Conservation (phyloP, 2,329 filamentous ascomycete genomes). For the Fusarium nelsonii region DNA sequence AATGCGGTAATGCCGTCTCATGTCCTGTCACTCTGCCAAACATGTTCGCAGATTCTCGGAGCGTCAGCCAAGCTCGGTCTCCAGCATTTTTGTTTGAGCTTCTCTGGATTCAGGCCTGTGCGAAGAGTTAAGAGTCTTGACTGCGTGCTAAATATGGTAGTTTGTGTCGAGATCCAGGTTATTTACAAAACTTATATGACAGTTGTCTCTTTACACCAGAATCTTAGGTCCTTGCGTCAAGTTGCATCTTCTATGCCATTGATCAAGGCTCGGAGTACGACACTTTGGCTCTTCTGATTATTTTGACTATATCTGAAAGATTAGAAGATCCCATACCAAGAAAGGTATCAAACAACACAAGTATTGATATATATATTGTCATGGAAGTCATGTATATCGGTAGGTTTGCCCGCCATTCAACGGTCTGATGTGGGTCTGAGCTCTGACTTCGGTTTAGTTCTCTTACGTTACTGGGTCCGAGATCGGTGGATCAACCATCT, state of each 20-base stretch:
- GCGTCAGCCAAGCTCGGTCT: slow-evolving; percentile 12
- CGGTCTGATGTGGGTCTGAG: neutral
- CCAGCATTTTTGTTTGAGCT: neutral
- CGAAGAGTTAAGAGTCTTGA: slow-evolving; percentile 7
- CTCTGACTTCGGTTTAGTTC: slow-evolving; percentile 10
- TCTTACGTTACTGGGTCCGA: slow-evolving; percentile 16
- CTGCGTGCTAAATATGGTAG: slow-evolving; percentile 12
- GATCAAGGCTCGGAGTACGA: neutral
- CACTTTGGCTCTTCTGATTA: neutral
- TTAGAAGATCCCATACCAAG: no score
- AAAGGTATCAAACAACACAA: no score
- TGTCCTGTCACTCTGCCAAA: slow-evolving; percentile 3
- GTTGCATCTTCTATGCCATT: neutral
- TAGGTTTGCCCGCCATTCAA: no score
- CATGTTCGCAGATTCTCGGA: neutral
- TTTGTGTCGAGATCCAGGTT: slow-evolving; percentile 4
- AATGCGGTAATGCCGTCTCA: neutral
- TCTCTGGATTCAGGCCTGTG: neutral
- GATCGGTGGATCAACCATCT: slow-evolving; percentile 27
- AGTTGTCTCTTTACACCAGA: neutral
- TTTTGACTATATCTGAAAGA: no score
- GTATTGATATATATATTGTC: no score
- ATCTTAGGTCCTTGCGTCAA: neutral
- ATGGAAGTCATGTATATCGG: neutral
- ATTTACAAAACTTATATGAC: slow-evolving; percentile 6